These are phyloP conservation scores for Alternaria infectoria DNA, from an alignment of 2,329 filamentous ascomycete genomes.

Conservation along the genomic window DNA sequence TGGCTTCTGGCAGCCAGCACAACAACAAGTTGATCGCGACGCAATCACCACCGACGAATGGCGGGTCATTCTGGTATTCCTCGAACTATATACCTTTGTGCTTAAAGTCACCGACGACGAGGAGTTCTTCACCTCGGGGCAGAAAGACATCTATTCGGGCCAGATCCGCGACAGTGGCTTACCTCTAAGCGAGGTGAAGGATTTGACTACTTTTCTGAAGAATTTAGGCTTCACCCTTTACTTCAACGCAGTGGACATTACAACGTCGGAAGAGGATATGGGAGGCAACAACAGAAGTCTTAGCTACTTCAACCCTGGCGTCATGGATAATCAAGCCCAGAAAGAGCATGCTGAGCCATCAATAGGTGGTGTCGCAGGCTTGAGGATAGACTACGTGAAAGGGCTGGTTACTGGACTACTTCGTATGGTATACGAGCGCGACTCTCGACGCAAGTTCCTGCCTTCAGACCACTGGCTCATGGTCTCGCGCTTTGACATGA, in stretches of 20 bases:
- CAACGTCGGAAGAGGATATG: conserved; percentile 53
- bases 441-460: conserved; percentile 85
- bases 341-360: conserved; percentile 49
- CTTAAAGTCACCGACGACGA: conserved; percentile 94
- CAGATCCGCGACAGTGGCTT: conserved; percentile 67
- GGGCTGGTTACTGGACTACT: conserved; percentile 80
- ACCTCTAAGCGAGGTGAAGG: conserved; percentile 71
- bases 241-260: conserved; percentile 76
- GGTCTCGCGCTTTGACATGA: conserved; percentile 86
- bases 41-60: conserved; percentile 71
- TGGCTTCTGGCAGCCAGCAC: conserved; percentile 43
- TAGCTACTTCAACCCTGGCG: conserved; percentile 43
- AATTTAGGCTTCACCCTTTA: conserved; percentile 89
- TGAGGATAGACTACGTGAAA: conserved; percentile 80
- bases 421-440: conserved; percentile 88
- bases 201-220: conserved; percentile 83
- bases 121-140: conserved; percentile 76
- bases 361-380: conserved; percentile 69
- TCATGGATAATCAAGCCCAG: conserved; percentile 25
- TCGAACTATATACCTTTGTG: conserved; percentile 93
- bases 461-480: conserved; percentile 91
- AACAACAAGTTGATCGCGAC: conserved; percentile 41
- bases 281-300: conserved; percentile 56
- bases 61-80: conserved; percentile 85
- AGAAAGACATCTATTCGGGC: conserved; percentile 36